phyloP scores from a whole-genome alignment of 2,329 filamentous ascomycete species.

The Fusarium redolens region DNA sequence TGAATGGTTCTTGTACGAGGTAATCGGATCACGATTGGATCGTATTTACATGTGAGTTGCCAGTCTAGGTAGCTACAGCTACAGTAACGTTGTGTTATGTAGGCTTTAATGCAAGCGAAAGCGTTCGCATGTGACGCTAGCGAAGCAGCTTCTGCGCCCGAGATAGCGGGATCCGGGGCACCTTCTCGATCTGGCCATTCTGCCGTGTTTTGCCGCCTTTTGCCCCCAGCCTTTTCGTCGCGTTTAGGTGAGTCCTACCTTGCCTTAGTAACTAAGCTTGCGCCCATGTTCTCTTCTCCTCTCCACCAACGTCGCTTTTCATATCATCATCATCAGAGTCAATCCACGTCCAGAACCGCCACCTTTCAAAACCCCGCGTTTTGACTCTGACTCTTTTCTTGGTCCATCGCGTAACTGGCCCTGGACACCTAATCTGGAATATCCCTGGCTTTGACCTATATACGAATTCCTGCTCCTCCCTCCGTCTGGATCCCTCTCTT shows the following conservation, averaged over 20 bases:
- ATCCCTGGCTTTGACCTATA: constrained; percentile 23
- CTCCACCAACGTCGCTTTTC: constrained; percentile 39
- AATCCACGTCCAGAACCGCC: constrained; percentile 12
- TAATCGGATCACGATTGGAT: background rate
- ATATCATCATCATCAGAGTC: constrained; percentile 25
- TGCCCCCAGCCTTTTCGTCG: constrained; percentile 44
- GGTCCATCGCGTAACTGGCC: constrained; percentile 41
- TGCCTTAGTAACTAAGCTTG: constrained; percentile 7
- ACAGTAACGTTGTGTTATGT: constrained; percentile 13
- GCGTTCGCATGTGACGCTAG: constrained; percentile 41
- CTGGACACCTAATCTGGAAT: constrained; percentile 40
- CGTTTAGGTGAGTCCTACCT: constrained; percentile 27
- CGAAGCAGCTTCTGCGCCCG: constrained; percentile 20
- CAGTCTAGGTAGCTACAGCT: background rate
- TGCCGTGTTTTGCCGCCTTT: constrained; percentile 45
- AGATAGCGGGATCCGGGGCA: constrained; percentile 27
- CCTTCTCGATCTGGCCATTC: constrained; percentile 43
- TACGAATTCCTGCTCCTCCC: constrained; percentile 19
- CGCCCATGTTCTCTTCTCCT: constrained; percentile 41
- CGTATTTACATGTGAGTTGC: constrained; percentile 5
- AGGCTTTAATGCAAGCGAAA: constrained; percentile 30
- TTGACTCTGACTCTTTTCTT: constrained; percentile 27
- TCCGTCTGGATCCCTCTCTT: constrained; percentile 29
- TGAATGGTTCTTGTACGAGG: background rate
- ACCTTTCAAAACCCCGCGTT: constrained; percentile 30